A percentile compares a stretch with the other conserved stretches of the same genome.
Conservation (phyloP, 495 filamentous ascomycete genomes). For the Geoglossum glabrum region DNA sequence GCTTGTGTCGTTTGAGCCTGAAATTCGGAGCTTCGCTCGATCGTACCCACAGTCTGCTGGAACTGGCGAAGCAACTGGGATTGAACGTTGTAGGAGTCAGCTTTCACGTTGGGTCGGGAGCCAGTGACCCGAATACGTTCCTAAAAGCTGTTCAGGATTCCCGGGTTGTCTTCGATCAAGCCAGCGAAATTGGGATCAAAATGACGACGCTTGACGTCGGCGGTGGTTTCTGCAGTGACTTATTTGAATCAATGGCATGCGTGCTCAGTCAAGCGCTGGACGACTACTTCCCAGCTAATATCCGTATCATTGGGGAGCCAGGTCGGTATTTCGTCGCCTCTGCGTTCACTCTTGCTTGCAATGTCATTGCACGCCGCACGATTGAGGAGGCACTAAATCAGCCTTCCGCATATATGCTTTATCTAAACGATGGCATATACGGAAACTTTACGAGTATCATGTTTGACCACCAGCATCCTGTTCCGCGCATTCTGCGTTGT, state of each 20-base stretch:
- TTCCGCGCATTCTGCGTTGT: conserved; percentile 57
- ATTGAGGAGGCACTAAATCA: conserved; percentile 40
- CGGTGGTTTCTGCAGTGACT: conserved; percentile 74
- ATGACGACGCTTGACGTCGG: conserved; percentile 84
- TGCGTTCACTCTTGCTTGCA: conserved; percentile 85
- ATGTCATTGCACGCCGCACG: conserved; percentile 88
- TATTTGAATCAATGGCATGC: conserved; percentile 74
- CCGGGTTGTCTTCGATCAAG: conserved; percentile 76
- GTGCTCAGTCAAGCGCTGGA: conserved; percentile 67
- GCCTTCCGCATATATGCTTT: conserved; percentile 70
- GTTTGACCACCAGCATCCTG: conserved; percentile 90
- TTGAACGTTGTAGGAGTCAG: conserved; percentile 91
- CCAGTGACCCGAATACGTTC: conserved; percentile 76
- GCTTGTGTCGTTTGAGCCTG: conserved; percentile 79
- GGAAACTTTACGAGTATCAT: conserved; percentile 98
- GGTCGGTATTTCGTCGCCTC: conserved; percentile 84
- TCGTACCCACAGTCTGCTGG: conserved; percentile 52
- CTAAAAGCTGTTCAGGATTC: conserved; percentile 78
- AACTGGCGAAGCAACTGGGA: conserved; percentile 67
- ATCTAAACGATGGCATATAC: conserved; percentile 92
- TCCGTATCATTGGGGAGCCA: conserved; percentile 88
- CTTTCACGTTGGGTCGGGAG: conserved; percentile 94
- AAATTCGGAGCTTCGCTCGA: conserved; percentile 92
- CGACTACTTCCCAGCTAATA: conserved; percentile 61
- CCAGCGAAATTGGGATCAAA: conserved; percentile 51